A percentile compares a stretch with the other conserved stretches of the same genome.
phyloP scores from a whole-genome alignment of 805 yeast genomes.

The Ogataea wickerhamii region DNA sequence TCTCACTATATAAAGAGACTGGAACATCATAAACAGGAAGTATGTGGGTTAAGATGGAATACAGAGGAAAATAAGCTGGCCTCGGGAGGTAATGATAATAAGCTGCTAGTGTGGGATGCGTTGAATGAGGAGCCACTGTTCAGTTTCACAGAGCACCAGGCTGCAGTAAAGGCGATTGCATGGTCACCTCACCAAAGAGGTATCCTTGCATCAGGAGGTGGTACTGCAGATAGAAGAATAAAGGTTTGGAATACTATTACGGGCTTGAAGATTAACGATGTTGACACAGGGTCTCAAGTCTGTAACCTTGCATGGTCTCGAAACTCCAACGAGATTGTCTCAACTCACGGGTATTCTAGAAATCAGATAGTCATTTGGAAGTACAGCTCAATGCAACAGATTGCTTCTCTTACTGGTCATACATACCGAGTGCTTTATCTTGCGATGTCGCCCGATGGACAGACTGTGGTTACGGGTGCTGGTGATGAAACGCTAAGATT shows the following conservation, averaged over 20 bases:
- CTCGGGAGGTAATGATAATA: slow-evolving; percentile 93
- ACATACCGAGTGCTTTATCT: slow-evolving; percentile 87
- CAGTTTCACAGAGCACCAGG: slow-evolving; percentile 77
- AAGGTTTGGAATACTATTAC: slow-evolving; percentile 90
- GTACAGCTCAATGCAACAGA: slow-evolving; percentile 86
- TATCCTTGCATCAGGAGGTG: slow-evolving; percentile 92
- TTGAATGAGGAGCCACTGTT: slow-evolving; percentile 62
- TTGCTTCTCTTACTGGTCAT: slow-evolving; percentile 92
- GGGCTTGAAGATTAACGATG: slow-evolving; percentile 68
- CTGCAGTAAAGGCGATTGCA: slow-evolving; percentile 94
- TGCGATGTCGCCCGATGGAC: slow-evolving; percentile 92
- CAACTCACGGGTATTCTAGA: slow-evolving; percentile 91
- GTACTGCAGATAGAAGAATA: slow-evolving; percentile 87
- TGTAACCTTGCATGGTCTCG: slow-evolving; percentile 93
- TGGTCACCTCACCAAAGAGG: slow-evolving; percentile 99
- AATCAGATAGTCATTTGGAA: slow-evolving; percentile 94
- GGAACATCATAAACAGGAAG: slow-evolving; percentile 81
- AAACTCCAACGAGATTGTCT: slow-evolving; percentile 86
- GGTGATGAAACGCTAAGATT: slow-evolving; percentile 96
- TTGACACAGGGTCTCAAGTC: slow-evolving; percentile 95
- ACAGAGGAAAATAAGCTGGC: slow-evolving; percentile 87
- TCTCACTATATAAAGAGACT: slow-evolving; percentile 74
- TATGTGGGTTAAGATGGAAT: slow-evolving; percentile 95
- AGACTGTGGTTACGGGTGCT: slow-evolving; percentile 95
- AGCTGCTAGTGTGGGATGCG: slow-evolving; percentile 85